A percentile compares a stretch with the other conserved stretches of the same genome.
Evolutionary conservation across 139 green algal genomes (phyloP).

Genomic region (Penium margaritaceum): DNA sequence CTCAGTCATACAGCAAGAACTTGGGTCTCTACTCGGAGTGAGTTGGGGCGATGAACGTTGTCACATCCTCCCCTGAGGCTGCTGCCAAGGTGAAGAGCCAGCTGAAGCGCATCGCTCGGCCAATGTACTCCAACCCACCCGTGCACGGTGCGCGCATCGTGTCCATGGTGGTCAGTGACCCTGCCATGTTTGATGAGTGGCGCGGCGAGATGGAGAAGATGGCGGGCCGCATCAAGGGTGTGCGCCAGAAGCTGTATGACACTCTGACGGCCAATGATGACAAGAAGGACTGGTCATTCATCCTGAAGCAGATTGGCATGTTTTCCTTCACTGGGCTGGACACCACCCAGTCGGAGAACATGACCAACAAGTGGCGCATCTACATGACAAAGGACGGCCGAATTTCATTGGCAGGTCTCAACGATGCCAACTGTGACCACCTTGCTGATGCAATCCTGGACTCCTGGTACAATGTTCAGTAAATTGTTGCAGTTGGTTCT

Average conservation of each 20-base stretch:
- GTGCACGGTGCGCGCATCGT: conserved; percentile 85
- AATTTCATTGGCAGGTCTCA: conserved; percentile 86
- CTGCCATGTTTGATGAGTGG: conserved; percentile 78
- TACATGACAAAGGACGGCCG: conserved; percentile 96
- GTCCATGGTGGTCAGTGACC: conserved; percentile 61
- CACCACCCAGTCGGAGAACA: conserved; percentile 70
- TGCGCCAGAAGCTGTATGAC: conserved; percentile 70
- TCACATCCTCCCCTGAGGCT: conserved; percentile 59
- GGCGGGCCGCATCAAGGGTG: conserved; percentile 81
- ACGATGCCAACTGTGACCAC: conserved; percentile 69
- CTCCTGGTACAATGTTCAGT: conserved; percentile 63
- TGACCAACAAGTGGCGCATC: conserved; percentile 85
- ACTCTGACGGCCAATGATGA: conserved; percentile 59
- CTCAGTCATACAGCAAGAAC: conserved; percentile 88
- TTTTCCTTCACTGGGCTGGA: conserved; percentile 89
- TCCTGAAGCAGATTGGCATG: conserved; percentile 89
- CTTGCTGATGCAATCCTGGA: conserved; percentile 87
- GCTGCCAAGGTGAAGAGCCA: conserved; percentile 66
- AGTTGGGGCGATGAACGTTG: conserved; percentile 80
- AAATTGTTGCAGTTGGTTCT: too few species aligned
- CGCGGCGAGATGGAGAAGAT: conserved; percentile 90
- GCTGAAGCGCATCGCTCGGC: conserved; percentile 85
- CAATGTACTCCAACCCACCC: conserved; percentile 86
- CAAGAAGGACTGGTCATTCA: conserved; percentile 82
- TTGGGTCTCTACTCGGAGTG: conserved; percentile 94